Evolutionary conservation across 2,329 filamentous ascomycete genomes (phyloP), one percentile per base, ranked within the genome.

Genomic region (Ophiostoma perfectum): DNA sequence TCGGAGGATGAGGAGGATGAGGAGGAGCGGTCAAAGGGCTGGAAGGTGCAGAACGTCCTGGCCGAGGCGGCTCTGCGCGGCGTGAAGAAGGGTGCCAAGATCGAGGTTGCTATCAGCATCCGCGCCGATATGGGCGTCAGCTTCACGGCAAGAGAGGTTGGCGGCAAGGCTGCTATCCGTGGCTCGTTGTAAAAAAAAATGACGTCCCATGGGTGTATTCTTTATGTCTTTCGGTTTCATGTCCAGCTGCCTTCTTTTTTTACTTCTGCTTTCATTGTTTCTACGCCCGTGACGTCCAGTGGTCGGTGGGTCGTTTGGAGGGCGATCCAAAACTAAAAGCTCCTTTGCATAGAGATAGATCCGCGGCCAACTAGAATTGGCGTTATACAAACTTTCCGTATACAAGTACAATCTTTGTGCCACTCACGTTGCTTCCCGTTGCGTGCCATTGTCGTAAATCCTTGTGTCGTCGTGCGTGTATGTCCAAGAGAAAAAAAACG

Each of bases 81-180:
- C 70, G 86, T 96, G 74, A 94, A 94, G 87, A 93, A 94, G 81
- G 90, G 88, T 70, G 86, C 87, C 75, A 97, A 97, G 83, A 88
- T 99, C 73, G 95, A 99, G 83, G 88, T 98, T 67, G 96, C 92
- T 77, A 86, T 98, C 75, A 96, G 94, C 78, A 90, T 98, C 72
- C 86, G 85, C 68, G 89, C 87, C 39, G 93, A 98, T 77, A 82
- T 97, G 68, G 84, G 84, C 72, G 85, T 97, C 71, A 92, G 90
- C 65, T 84, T 97, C 73, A 91, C 93, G 58, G 88, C 90, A 68
- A 85, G 94, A 72, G 93, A 96, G 78, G 89, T 97, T 65, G 93
- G 94, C 72, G 90, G 87, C 70, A 94, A 96, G 83, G 90, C 90
- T 60, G 93, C 92, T 73, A 88, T 95, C 70, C 83, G 92, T 74